A percentile compares a stretch with the other conserved stretches of the same genome.
Conservation (phyloP, 495 filamentous ascomycete genomes). For the Talaromyces trachyspermus region DNA sequence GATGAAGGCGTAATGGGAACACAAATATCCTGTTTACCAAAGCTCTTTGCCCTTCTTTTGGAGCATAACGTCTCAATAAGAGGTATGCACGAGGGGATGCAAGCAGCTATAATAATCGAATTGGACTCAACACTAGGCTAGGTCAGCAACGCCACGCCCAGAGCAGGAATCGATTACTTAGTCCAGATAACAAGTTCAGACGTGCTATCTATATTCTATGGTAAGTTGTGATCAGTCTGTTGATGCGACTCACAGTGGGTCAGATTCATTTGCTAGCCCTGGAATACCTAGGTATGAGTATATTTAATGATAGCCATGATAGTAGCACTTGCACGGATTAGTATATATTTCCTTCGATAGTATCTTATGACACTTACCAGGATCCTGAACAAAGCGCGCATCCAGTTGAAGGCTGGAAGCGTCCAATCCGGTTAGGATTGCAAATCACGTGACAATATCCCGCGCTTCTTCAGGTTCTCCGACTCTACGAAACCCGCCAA, state of each 20-base stretch:
- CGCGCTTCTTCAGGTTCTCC: no score
- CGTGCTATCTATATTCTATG: slow-evolving; percentile 15
- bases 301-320: slow-evolving; percentile 31
- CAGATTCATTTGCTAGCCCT: slow-evolving; percentile 22
- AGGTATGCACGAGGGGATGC: slow-evolving; percentile 39
- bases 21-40: neutral
- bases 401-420: neutral
- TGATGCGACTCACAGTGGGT: slow-evolving; percentile 28
- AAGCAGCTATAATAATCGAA: slow-evolving; percentile 39
- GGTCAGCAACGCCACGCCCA: neutral
- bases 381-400: slow-evolving; percentile 19
- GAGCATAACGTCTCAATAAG: slow-evolving; percentile 26
- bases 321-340: slow-evolving; percentile 11
- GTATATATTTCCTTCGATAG: neutral
- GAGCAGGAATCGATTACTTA: slow-evolving; percentile 19
- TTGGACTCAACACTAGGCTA: slow-evolving; percentile 34
- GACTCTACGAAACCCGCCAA: no score
- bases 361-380: slow-evolving; percentile 11
- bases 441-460: neutral
- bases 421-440: slow-evolving; percentile 4
- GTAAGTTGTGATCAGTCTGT: neutral
- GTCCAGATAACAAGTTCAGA: slow-evolving; percentile 39
- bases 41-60: neutral
- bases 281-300: slow-evolving; percentile 33
- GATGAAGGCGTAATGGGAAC: neutral